Conservation (phyloP, 768 basidiomycete genomes). For the Boletus pseudo-olivaceus region DNA sequence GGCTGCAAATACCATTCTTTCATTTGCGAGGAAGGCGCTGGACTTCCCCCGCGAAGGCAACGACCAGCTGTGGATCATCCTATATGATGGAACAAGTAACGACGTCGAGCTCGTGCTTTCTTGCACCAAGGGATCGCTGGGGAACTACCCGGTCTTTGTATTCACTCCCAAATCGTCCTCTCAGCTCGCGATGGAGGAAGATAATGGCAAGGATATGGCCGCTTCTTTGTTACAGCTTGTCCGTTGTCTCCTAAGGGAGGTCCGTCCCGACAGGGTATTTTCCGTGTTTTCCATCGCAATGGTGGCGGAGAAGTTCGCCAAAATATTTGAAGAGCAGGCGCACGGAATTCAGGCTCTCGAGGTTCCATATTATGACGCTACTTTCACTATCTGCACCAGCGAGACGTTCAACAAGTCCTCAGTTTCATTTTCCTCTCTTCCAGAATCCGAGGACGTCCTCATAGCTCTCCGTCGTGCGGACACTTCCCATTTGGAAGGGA, state of each 20-base stretch:
- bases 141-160: conserved; percentile 66
- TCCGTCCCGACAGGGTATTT: conserved; percentile 47
- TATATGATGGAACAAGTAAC: conserved; percentile 11
- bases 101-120: conserved; percentile 47
- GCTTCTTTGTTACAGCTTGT: conserved; percentile 44
- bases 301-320: conserved; percentile 45
- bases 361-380: conserved; percentile 59
- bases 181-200: conserved; percentile 28
- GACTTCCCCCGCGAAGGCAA: not conserved
- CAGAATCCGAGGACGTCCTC: conserved; percentile 9
- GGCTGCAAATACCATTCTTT: conserved; percentile 39
- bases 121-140: conserved; percentile 53
- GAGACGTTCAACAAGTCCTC: conserved; percentile 33
- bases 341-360: conserved; percentile 26
- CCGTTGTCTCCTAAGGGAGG: conserved; percentile 32
- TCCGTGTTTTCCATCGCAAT: conserved; percentile 59
- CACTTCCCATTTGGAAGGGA: conserved; percentile 27
- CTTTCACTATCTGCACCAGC: conserved; percentile 51
- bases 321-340: conserved; percentile 40
- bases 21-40: conserved; percentile 35
- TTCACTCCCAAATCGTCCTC: conserved; percentile 43
- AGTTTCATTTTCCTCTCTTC: not conserved
- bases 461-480: conserved; percentile 35
- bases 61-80: conserved; percentile 33
- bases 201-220: conserved; percentile 25